A percentile compares a stretch with the other conserved stretches of the same genome.
Conservation (phyloP, 2,329 filamentous ascomycete species). For the Trichoderma guizhouense region DNA sequence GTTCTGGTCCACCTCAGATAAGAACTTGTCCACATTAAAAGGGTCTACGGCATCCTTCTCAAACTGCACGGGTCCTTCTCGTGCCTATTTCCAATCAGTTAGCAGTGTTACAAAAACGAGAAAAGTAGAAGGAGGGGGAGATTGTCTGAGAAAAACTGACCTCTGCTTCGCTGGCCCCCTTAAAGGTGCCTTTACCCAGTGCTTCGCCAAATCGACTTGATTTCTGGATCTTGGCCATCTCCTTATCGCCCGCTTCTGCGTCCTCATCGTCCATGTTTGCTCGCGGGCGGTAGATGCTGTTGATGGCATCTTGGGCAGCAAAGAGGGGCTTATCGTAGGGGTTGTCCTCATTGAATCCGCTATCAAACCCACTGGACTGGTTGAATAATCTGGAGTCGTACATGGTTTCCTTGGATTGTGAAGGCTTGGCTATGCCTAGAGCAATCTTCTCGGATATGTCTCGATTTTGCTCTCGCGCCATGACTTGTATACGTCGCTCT, state of each 20-base stretch:
- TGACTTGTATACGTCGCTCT: conserved; percentile 84
- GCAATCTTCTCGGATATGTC: conserved; percentile 98
- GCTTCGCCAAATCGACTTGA: conserved; percentile 80
- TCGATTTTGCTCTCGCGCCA: conserved; percentile 91
- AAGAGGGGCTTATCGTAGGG: conserved; percentile 96
- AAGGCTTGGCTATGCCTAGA: conserved; percentile 89
- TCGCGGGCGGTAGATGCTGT: conserved; percentile 84
- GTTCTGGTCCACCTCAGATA: conserved; percentile 71
- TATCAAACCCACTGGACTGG: conserved; percentile 83
- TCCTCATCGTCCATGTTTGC: conserved; percentile 73
- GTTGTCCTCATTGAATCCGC: conserved; percentile 96
- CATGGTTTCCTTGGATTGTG: conserved; percentile 88
- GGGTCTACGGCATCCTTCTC: conserved; percentile 84
- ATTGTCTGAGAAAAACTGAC: conserved; percentile 37
- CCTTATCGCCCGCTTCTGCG: conserved; percentile 73
- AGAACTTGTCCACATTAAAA: conserved; percentile 92
- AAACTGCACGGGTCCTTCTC: conserved; percentile 92
- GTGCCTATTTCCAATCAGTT: conserved; percentile 48
- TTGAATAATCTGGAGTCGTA: conserved; percentile 96
- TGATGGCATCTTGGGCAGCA: conserved; percentile 90
- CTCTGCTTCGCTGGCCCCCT: conserved; percentile 79
- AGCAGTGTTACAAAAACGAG: conserved; percentile 24
- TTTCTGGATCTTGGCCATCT: conserved; percentile 86
- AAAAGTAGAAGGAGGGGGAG: neutral
- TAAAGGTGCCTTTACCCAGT: conserved; percentile 85